Evolutionary conservation across 129 eudicot genomes (phyloP), one percentile per base, ranked within the genome.

Genomic region (Lactuca saligna): DNA sequence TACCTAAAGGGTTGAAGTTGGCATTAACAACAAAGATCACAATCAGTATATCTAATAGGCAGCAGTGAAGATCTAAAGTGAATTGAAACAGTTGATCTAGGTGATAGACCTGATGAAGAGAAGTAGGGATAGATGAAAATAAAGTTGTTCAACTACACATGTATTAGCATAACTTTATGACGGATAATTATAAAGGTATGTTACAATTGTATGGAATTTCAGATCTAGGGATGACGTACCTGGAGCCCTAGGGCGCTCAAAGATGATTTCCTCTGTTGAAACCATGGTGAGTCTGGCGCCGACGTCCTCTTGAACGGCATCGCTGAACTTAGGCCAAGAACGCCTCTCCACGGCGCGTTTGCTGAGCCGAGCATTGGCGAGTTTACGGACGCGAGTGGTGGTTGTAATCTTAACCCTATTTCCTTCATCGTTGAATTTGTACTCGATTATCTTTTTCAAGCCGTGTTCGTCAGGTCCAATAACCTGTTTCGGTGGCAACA

Each of bases 271-370:
- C 16, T 91, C 98, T 14, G 96, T 91, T 0, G 95, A 84, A 33
- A 91, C 91, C 95, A 88, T 88, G 11, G 98, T 93, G 12, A 84
- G 82, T 31, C 91, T 72, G 17, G 74, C 74, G 20, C 96, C 96
- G n/a, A 81, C 91, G 10, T 93, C 98, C 74, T 89, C 96, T 17
- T 73, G 86, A 29, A 87, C 92, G 5, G 98, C 96, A 71, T 93
- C 98, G 17, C 96, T 95, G 63, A 93, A 93, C 64, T 92, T 92
- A 15, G 80, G 73, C 98, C 96, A 92, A 0, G 91, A 82, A 1
- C 98, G 76, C 32, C 96, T 75, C 84, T 93, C 96, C 14, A 93
- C 63, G 16, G 96, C 96, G 10, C 85, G 81, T 57, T 86, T 88
- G 75, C 94, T 88, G 33, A 91, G 82, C 4, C 89, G 87, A 0